Evolutionary conservation across 73 alveolate species (phyloP), one percentile per base, ranked within the genome.

Genomic region (Paramecium caudatum): DNA sequence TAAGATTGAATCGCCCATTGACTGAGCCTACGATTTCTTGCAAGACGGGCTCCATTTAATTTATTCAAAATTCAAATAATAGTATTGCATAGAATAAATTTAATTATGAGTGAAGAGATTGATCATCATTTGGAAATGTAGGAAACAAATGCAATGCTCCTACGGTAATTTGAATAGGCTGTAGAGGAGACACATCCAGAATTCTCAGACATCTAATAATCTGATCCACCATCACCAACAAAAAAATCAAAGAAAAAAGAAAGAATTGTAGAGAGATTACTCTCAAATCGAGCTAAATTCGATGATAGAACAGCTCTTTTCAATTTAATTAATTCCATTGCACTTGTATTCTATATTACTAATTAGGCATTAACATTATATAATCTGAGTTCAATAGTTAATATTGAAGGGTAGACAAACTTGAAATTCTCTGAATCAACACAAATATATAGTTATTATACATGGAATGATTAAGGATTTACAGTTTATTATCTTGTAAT

Each of bases 321-420:
- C n/a, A 68, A 68, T 37, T 34, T 68, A 34, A 37, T 68, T 7
- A 68, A 68, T 9, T 3, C 50, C 8, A 25, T 68, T 32, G 17
- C 30, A 34, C n/a, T 68, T 30, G 84, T 68, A 34, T 12, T 3
- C 55, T 30, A 10, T 23, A 27, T 4, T 32, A 27, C 17, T 68
- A n/a, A 68, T 68, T 68, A 68, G 84, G 84, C 7, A 32, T 32
- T 68, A 68, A 34, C 84, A 10, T 21, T 68, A 37, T 68, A 68
- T 25, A 68, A 68, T 68, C 50, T 68, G 12, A 68, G 37, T 7
- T 32, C 84, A 68, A 68, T 37, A 17, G 34, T 68, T 7, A 68
- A 68, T 68, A 68, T 68, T 10, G 84, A 68, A 37, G 84, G 84
- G 15, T 37, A 68, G n/a, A 37, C 47, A 30, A 34, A 32, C 34